Conservation (phyloP, 2,329 filamentous ascomycete genomes). For the Didymella segeticola region DNA sequence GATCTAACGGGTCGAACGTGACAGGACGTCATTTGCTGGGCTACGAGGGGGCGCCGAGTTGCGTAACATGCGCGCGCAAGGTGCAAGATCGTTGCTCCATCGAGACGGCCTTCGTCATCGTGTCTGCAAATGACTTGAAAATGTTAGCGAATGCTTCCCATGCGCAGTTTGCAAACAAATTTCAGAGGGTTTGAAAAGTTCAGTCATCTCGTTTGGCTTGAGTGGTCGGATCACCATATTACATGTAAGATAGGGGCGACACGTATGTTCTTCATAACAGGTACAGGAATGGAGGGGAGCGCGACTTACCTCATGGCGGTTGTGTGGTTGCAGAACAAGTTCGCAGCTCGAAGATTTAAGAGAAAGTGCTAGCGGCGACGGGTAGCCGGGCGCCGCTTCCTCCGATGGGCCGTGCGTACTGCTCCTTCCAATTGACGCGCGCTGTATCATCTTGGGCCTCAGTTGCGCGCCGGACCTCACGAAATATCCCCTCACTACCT, state of each 20-base stretch:
- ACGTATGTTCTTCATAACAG: slow-evolving; percentile 47
- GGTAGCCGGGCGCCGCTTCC: slow-evolving; percentile 11
- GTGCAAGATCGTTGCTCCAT: background rate
- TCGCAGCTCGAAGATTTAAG: slow-evolving; percentile 25
- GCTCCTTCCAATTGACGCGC: slow-evolving; percentile 23
- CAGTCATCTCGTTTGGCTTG: slow-evolving; percentile 51
- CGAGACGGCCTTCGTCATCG: background rate
- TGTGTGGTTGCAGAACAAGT: slow-evolving; percentile 31
- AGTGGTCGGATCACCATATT: slow-evolving; percentile 49
- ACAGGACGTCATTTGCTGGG: slow-evolving; percentile 7
- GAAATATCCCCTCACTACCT: background rate
- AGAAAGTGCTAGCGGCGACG: slow-evolving; percentile 11
- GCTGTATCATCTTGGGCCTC: background rate
- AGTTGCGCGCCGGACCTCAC: slow-evolving; percentile 7
- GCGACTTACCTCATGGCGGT: slow-evolving; percentile 40
- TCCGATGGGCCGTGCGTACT: slow-evolving; percentile 15
- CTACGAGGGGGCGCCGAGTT: slow-evolving; percentile 15
- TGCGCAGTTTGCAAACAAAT: slow-evolving; percentile 6
- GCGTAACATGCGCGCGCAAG: background rate
- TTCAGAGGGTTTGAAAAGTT: slow-evolving; percentile 24
- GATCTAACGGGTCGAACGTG: background rate
- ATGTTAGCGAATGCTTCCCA: slow-evolving; percentile 27
- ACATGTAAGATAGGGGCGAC: slow-evolving; percentile 51
- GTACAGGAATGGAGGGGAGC: slow-evolving; percentile 5
- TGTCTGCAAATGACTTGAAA: slow-evolving; percentile 13